These are phyloP conservation scores for Cryphonectria japonica DNA, from an alignment of 2,329 filamentous ascomycete species.

Conservation along the genomic window DNA sequence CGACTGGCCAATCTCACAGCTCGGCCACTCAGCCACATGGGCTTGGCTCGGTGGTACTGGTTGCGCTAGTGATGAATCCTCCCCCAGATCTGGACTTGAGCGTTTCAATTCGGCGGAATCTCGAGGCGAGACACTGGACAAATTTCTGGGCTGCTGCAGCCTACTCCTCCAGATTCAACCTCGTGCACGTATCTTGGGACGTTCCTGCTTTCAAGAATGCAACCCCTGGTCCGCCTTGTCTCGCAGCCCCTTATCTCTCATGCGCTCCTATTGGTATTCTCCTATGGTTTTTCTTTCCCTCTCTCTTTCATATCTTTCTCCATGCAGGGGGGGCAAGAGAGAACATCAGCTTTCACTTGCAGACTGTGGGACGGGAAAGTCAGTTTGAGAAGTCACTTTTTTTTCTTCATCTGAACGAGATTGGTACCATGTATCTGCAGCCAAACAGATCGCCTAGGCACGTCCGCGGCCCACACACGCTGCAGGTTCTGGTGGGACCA, in stretches of 20 bases:
- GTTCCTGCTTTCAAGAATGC: neutral
- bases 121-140: neutral
- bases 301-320: no score
- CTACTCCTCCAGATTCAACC: neutral
- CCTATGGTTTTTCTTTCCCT: no score
- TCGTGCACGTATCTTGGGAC: neutral
- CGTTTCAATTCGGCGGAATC: neutral
- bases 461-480: neutral
- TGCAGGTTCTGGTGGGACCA: neutral
- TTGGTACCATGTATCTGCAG: neutral
- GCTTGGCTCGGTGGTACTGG: slow-evolving; percentile 17
- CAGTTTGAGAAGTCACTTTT: neutral
- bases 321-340: no score
- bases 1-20: neutral
- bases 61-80: neutral
- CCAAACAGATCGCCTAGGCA: neutral
- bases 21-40: neutral
- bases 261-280: no score
- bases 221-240: neutral
- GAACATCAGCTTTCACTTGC: no score
- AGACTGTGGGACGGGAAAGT: no score
- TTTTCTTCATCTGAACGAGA: neutral
- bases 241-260: neutral
- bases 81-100: slow-evolving; percentile 1
- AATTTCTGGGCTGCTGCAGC: neutral